Base-by-base conservation (phyloP, 805 yeast genomes). In the Myxozyma udenii region DNA sequence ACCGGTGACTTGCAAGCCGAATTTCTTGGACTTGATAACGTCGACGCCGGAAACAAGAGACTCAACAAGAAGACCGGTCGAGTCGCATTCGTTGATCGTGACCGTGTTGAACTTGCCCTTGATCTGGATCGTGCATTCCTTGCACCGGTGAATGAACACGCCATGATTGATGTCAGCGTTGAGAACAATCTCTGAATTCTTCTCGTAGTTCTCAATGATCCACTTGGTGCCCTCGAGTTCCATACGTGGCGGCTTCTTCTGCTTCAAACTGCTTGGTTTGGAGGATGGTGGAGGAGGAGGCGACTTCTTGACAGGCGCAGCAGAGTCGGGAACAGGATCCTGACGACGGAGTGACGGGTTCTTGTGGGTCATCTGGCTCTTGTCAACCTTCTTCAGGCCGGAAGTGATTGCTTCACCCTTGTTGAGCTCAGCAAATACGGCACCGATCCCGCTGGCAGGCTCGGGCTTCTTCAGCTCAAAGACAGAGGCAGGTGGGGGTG, bases 71-170 rank as follows among this genome's bases (percentile, higher is more conserved):
- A 93, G 73, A 7, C 89, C 96, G 30, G 83, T 78, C 55, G 81
- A 81, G 28, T 72, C 73, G 62, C 95, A 81, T 51, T 84, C 84
- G 56, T 84, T 83, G 57, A 93, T 64, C 1, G 96, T 79, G 49
- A 93, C 79, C 0, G 96, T 93, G 63, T 88, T 90, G 45, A 87
- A 90, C 68, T 93, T 93, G 53, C 98, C 98, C 68, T 81, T 83
- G 64, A 93, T 74, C 67, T 87, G 93, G 54, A 93, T 71, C 11
- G 95, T 83, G 41, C 80, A 74, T 52, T 83, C 83, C 38, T 66
- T 66, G 72, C 96, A 87, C 64, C 84, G 83, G 47, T 95, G 95
- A 62, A 93, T 85, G 67, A 87, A 89, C 14, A 93, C 83, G 33
- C 95, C 85, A 68, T 93, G 98, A 58, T 84, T 83, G 78, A 83